These are phyloP conservation scores for Ambrosiella beaveri DNA, from an alignment of 2,329 filamentous ascomycete species.

Conservation along the genomic window DNA sequence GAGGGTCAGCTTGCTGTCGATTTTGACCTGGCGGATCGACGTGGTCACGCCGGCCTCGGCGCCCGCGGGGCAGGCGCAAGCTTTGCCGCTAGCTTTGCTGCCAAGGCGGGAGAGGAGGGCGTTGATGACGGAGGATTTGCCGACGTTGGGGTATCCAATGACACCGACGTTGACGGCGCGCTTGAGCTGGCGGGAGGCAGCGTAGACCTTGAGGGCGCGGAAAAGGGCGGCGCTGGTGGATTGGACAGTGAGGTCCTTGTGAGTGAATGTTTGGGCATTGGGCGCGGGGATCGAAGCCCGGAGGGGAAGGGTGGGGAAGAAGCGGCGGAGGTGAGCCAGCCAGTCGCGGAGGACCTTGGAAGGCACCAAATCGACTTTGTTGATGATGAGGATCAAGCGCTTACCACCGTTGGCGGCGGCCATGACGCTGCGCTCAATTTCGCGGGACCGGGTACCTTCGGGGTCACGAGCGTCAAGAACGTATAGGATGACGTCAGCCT, in stretches of 20 bases:
- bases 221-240: conserved; percentile 73
- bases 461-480: conserved; percentile 86
- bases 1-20: conserved; percentile 84
- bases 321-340: conserved; percentile 69
- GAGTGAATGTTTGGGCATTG: conserved; percentile 82
- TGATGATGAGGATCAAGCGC: conserved; percentile 75
- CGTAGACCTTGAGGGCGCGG: conserved; percentile 77
- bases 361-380: conserved; percentile 89
- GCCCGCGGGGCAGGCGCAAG: conserved; percentile 62
- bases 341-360: conserved; percentile 66
- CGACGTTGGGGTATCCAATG: conserved; percentile 90
- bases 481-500: conserved; percentile 81
- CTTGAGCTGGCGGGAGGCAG: conserved; percentile 68
- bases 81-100: conserved; percentile 37
- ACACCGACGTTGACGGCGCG: conserved; percentile 80
- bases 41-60: conserved; percentile 89
- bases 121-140: conserved; percentile 94
- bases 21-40: conserved; percentile 72
- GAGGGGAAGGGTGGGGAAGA: conserved; percentile 80
- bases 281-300: conserved; percentile 66
- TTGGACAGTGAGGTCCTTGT: conserved; percentile 74
- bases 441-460: conserved; percentile 74
- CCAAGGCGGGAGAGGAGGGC: conserved; percentile 65
- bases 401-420: conserved; percentile 70
- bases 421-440: conserved; percentile 83